These are phyloP conservation scores for Nicotiana undulata DNA, from an alignment of 257 asterid species.

Conservation along the genomic window DNA sequence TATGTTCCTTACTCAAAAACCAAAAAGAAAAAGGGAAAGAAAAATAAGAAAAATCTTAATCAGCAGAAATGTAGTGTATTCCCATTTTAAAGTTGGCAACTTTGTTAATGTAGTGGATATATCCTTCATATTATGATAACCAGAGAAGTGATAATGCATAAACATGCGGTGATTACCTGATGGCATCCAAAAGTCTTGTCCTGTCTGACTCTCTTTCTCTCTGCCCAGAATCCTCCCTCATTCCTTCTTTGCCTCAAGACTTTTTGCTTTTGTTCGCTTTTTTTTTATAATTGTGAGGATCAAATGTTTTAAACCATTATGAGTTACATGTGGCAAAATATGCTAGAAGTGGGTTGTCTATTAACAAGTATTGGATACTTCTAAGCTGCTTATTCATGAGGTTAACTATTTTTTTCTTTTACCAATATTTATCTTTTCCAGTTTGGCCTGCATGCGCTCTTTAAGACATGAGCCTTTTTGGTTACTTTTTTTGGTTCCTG, in stretches of 20 bases:
- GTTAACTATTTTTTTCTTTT: background rate
- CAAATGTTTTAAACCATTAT: slow-evolving; percentile 1
- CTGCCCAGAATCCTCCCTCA: background rate
- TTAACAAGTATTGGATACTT: background rate
- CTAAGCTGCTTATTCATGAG: background rate
- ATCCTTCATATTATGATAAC: background rate
- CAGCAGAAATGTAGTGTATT: background rate
- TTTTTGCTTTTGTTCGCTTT: background rate
- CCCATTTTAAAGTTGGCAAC: background rate
- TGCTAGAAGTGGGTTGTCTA: background rate
- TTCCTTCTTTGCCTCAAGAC: background rate
- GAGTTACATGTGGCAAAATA: background rate
- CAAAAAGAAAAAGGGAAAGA: background rate
- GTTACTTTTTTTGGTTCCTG: background rate
- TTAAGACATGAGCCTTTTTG: background rate
- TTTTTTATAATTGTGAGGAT: background rate
- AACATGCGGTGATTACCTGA: background rate
- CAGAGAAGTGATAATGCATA: background rate
- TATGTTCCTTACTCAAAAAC: background rate
- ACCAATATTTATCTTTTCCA: background rate
- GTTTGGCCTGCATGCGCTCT: background rate
- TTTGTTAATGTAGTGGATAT: background rate
- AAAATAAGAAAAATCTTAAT: background rate
- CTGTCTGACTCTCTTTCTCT: background rate
- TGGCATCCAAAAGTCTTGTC: background rate